Base-by-base conservation (phyloP, 306 rosid species). In the Inga leiocalycina region DNA sequence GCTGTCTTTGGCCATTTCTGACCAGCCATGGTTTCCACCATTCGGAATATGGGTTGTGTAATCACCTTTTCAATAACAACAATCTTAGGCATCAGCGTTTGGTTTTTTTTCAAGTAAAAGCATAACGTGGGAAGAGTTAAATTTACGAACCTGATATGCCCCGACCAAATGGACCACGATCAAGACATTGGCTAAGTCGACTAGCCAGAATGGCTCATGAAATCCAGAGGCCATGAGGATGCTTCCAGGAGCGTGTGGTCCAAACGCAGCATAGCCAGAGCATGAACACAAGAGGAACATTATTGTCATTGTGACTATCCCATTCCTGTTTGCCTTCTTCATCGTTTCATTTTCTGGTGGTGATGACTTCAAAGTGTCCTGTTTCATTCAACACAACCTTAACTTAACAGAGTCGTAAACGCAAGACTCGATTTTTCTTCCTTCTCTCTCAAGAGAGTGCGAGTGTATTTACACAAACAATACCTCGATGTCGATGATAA, bases 191-290 rank as follows among this genome's bases (percentile, higher is more conserved):
- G 88, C 94, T 27, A 86, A 27, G 74, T 85, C 82, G 64, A 93
- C 32, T n/a, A 90, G 85, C 94, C 95, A 93, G 65, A 82, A 87
- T 15, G 93, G 87, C 46, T 88, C 80, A 30, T 80, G 84, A 79
- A 82, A 87, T 13, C 93, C 95, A 68, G 91, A 87, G 41, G 93
- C 89, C 70, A 89, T 80, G n/a, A 93, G 78, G 32, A 90, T 85
- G 80, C 84, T 90, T 24, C 92, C 90, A 5, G 90, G 92, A 10
- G 96, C 82, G 10, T 54, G 70, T 51, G 88, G 56, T 0, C 97
- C 94, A 57, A 91, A 93, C 24, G 94, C 90, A 54, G 91, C 94
- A 34, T 89, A 90, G n/a, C 94, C 94, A 56, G 82, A 57, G 71
- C 82, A 73, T n/a, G 85, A 79, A 57, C 44, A 77, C 39, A 74